Base-by-base conservation (phyloP, 129 eudicot species). In the Kitagawia praeruptora region DNA sequence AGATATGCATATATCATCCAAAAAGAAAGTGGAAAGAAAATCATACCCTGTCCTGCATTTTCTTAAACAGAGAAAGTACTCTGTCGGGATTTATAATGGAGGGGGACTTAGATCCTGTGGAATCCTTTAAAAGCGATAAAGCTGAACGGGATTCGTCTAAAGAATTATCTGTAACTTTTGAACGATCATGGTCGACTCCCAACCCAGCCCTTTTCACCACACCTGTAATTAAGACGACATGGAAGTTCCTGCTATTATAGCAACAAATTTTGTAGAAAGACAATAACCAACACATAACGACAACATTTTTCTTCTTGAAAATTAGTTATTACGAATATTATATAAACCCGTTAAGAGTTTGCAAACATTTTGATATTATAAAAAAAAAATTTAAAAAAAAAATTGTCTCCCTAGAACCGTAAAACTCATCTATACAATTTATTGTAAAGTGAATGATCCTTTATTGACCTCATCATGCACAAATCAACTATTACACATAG, bases 11-110 rank as follows among this genome's bases (percentile, higher is more conserved):
- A 39, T 19, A 51, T 54, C 37, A 21, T 78, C 74, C 28, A 3
- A 38, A 25, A 79, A 47, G 13, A 49, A 76, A 38, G 42, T n/a
- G n/a, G 31, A 21, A 16, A 81, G 41, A 78, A 69, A 71, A 54
- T 11, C 46, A 78, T 86, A 95, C 98, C 99, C 83, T 89, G 77
- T 89, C 99, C 70, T 27, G 74, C 95, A 96, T 92, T 82, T 85
- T 86, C 84, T 83, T 90, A 69, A 96, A 88, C 67, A 96, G 92
- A 76, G 84, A 75, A 75, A 92, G 88, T 80, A 85, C 98, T 78
- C 80, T 78, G 44, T 87, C 93, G 56, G 99, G 93, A 74, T 86
- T 87, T 49, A 96, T 75, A 45, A 44, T 6, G 61, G 83, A 11
- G 44, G 79, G 71, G 64, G 80, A 37, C 73, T 23, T 84, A 45